Base-by-base conservation (phyloP, 2,329 filamentous ascomycete species). In the Niveomyces coronatus region DNA sequence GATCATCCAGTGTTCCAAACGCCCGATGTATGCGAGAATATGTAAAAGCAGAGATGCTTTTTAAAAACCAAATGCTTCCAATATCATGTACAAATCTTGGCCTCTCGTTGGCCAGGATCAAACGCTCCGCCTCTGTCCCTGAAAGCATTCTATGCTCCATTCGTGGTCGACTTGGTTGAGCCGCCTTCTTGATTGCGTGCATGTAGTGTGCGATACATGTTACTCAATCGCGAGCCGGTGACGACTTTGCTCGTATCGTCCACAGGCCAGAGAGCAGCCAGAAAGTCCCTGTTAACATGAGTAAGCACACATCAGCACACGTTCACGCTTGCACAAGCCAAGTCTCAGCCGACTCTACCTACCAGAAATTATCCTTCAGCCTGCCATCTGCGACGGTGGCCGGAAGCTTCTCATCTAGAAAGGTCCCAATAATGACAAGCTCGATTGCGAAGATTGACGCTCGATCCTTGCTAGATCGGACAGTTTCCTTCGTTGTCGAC, bases 361-460 rank as follows among this genome's bases (percentile, higher is more conserved):
- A 71, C 68, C 69, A 74, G 40, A 72, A 62, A 35, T 67, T 65
- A 34, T 64, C 63, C 47, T 70, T 67, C 28, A 71, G 52, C 43
- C 58, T 57, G 32, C 60, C 56, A 24, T 62, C 56, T 9, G 59
- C 56, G 35, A 55, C 51, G 20, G 65, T 63, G 36, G 63, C 63
- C 23, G 66, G 57, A 20, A 64, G 48, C 40, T 56, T 57, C 43
- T 60, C 61, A 35, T 72, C 68, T 44, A 81, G 71, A 49, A 78
- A 79, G 40, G 72, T 70, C 37, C 78, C 78, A 53, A 82, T 76
- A 4, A 67, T 67, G 29, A 78, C 63, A 26, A 82, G 58, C 50
- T 79, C 72, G 19, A 64, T 61, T 48, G 77, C 78, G 51, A 81
- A 71, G 30, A 78, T 68, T 49, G 65, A 69, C 16, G 79, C 70